Evolutionary conservation across 1,284 basidiomycete species (phyloP).

Genomic region (Ganoderma multipileum): DNA sequence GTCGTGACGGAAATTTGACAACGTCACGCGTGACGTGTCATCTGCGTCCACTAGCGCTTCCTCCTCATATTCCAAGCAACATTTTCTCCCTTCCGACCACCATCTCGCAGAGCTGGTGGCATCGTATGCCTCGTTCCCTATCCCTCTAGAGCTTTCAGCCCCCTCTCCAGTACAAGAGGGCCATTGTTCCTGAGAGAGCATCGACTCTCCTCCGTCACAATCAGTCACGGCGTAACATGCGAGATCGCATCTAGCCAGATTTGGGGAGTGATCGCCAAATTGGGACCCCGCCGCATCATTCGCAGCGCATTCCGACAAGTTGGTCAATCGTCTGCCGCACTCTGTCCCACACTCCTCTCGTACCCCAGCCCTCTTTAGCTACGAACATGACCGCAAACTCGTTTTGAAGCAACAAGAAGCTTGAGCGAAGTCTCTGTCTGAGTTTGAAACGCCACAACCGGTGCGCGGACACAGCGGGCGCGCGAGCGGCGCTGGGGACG

Average conservation of each 20-base stretch:
- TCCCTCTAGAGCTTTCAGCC: background rate
- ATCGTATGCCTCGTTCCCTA: background rate
- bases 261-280: conserved; percentile 21
- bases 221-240: conserved; percentile 25
- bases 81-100: background rate
- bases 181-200: background rate
- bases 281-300: conserved; percentile 28
- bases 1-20: conserved; percentile 46
- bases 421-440: background rate
- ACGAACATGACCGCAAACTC: background rate
- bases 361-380: background rate
- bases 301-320: conserved; percentile 3
- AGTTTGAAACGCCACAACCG: background rate
- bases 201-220: background rate
- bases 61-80: conserved; percentile 18
- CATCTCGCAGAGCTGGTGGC: background rate
- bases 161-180: background rate
- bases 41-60: conserved; percentile 26
- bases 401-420: background rate
- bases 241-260: conserved; percentile 20
- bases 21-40: conserved; percentile 44
- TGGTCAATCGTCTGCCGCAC: background rate
- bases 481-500: conserved; percentile 1
- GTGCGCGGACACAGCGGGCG: background rate
- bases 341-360: background rate